phyloP scores from a whole-genome alignment of 2,329 filamentous ascomycete genomes.

The Arthrobotrys pseudoclavata region DNA sequence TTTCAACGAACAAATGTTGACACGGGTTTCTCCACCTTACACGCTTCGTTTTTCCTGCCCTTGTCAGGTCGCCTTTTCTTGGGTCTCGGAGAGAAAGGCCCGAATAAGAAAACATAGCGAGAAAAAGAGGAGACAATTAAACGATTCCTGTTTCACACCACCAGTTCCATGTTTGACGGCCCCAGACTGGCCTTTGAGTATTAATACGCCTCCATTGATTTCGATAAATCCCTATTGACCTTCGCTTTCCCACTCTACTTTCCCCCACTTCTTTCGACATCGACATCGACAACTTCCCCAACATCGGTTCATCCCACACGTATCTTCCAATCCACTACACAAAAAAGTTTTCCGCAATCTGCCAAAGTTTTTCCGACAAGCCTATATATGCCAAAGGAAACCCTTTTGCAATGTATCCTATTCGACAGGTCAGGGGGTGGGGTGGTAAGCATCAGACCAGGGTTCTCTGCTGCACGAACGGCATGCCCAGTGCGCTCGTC shows the following conservation, averaged over 20 bases:
- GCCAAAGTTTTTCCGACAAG: conserved; percentile 18
- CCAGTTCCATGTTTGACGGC: conserved; percentile 19
- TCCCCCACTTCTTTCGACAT: conserved; percentile 14
- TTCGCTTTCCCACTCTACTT: conserved; percentile 5
- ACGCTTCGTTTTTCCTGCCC: conserved; percentile 37
- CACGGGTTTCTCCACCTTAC: conserved; percentile 43
- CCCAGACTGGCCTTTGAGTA: conserved; percentile 5
- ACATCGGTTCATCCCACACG: background rate
- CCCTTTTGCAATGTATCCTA: conserved; percentile 42
- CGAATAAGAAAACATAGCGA: conserved; percentile 60
- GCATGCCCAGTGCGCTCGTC: conserved; percentile 43
- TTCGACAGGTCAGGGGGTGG: conserved; percentile 53
- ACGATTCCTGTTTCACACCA: conserved; percentile 44
- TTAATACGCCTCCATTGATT: conserved; percentile 14
- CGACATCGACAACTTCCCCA: conserved; percentile 1
- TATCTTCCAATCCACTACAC: conserved; percentile 1
- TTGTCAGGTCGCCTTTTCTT: conserved; percentile 33
- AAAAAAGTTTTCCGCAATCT: background rate
- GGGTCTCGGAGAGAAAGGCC: conserved; percentile 57
- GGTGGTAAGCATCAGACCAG: conserved; percentile 56
- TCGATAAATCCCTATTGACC: conserved; percentile 14
- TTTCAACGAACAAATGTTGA: conserved; percentile 49
- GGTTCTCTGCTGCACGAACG: conserved; percentile 49
- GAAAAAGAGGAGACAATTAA: conserved; percentile 56
- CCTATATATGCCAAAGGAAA: conserved; percentile 30